A percentile compares a stretch with the other conserved stretches of the same genome.
phyloP scores from a whole-genome alignment of 495 filamentous ascomycete genomes.

The Trichoderma erinaceum region DNA sequence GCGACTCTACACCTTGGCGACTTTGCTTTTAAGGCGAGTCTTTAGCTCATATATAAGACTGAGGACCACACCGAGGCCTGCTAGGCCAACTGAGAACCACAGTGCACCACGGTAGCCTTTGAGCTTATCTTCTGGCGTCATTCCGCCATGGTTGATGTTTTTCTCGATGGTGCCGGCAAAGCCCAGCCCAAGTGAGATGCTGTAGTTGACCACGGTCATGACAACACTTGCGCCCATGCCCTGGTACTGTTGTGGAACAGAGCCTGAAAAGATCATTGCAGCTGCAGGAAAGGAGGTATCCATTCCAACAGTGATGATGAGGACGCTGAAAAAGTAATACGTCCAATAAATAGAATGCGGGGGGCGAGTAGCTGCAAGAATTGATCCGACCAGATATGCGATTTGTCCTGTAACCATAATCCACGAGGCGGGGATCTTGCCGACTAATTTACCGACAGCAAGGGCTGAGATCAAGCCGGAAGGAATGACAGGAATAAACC shows the following conservation, averaged over 20 bases:
- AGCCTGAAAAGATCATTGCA: slow-evolving; percentile 37
- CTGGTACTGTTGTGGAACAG: slow-evolving; percentile 36
- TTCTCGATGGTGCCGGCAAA: slow-evolving; percentile 34
- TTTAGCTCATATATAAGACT: background rate
- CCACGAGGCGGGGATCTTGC: slow-evolving; percentile 35
- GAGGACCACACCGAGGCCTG: background rate
- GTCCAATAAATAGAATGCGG: slow-evolving; percentile 40
- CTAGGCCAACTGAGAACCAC: background rate
- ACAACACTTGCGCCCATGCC: slow-evolving; percentile 39
- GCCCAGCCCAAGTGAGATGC: slow-evolving; percentile 41
- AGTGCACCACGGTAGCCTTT: background rate
- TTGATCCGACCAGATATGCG: slow-evolving; percentile 41
- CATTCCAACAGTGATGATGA: slow-evolving; percentile 51
- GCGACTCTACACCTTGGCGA: background rate
- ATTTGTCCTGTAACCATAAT: slow-evolving; percentile 48
- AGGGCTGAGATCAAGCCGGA: slow-evolving; percentile 47
- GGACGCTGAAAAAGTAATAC: slow-evolving; percentile 38
- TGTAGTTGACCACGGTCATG: slow-evolving; percentile 42
- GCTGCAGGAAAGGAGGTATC: slow-evolving; percentile 37
- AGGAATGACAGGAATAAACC: slow-evolving; percentile 39
- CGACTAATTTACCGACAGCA: slow-evolving; percentile 41
- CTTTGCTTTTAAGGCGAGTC: background rate
- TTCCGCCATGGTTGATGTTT: background rate
- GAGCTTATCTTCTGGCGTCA: background rate
- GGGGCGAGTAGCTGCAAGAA: slow-evolving; percentile 42